Percentiles rank a stretch among this genome's conserved stretches.
Conservation (phyloP, 208 protist genomes). For the Naegleria gruberi region DNA sequence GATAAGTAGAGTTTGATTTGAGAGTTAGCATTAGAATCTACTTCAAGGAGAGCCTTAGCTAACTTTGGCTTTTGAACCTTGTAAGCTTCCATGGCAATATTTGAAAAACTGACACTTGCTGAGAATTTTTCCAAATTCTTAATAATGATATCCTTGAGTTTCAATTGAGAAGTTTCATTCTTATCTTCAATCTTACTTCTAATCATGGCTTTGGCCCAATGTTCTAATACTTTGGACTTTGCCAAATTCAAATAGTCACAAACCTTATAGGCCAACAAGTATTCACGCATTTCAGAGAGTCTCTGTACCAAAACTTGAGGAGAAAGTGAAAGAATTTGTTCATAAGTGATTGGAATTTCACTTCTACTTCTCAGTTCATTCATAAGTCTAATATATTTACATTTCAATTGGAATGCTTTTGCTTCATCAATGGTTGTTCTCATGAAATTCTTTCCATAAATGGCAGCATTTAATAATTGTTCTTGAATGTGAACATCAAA, state of each 20-base stretch:
- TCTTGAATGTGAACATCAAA: background rate
- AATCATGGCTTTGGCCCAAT: slow-evolving; percentile 84
- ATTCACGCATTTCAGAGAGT: slow-evolving; percentile 57
- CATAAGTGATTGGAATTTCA: slow-evolving; percentile 72
- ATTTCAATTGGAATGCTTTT: slow-evolving; percentile 62
- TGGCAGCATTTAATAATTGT: slow-evolving; percentile 51
- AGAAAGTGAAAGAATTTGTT: slow-evolving; percentile 53
- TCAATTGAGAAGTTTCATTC: background rate
- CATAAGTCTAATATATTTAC: slow-evolving; percentile 64
- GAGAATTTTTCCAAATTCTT: background rate
- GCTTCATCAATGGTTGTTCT: slow-evolving; percentile 26
- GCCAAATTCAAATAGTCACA: slow-evolving; percentile 55
- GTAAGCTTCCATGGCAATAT: slow-evolving; percentile 32
- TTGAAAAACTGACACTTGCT: slow-evolving; percentile 52
- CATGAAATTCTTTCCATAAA: slow-evolving; percentile 81
- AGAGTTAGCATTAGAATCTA: background rate
- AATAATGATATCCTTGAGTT: background rate
- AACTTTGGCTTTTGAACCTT: background rate
- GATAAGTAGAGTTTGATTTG: slow-evolving; percentile 35
- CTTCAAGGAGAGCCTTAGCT: background rate
- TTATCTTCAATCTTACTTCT: background rate
- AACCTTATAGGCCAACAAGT: slow-evolving; percentile 72
- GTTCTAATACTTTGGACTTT: slow-evolving; percentile 62
- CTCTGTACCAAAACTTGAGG: slow-evolving; percentile 38
- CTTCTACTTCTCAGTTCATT: slow-evolving; percentile 58